A percentile compares a stretch with the other conserved stretches of the same genome.
phyloP scores from a whole-genome alignment of 2,329 filamentous ascomycete genomes.

The Alternaria brassicicola region DNA sequence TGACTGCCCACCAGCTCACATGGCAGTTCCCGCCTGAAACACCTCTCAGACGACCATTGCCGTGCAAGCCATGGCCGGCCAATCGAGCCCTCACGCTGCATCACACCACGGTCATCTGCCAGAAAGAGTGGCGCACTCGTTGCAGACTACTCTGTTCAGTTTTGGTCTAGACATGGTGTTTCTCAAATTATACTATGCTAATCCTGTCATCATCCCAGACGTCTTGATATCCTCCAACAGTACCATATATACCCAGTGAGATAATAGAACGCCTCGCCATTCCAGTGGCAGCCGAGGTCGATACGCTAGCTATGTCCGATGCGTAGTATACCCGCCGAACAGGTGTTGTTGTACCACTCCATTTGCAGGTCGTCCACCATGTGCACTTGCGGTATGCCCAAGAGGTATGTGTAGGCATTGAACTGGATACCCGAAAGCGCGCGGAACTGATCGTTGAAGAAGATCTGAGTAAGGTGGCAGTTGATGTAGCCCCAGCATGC shows the following conservation, averaged over 20 bases:
- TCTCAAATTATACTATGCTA: conserved; percentile 15
- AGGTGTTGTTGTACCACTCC: conserved; percentile 59
- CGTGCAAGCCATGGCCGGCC: background rate
- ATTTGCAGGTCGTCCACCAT: conserved; percentile 58
- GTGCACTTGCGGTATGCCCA: conserved; percentile 49
- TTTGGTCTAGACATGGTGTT: conserved; percentile 9
- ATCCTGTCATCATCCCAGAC: background rate
- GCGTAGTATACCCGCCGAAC: conserved; percentile 52
- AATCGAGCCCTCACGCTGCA: conserved; percentile 13
- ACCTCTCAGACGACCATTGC: conserved; percentile 5
- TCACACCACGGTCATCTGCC: conserved; percentile 24
- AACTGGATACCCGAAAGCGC: conserved; percentile 57
- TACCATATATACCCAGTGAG: background rate
- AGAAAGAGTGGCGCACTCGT: background rate
- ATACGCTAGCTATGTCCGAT: conserved; percentile 37
- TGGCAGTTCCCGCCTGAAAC: conserved; percentile 13
- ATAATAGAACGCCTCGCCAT: background rate
- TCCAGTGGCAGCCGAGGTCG: conserved; percentile 19
- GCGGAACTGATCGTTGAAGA: conserved; percentile 49
- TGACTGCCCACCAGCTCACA: conserved; percentile 9
- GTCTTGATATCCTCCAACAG: conserved; percentile 1
- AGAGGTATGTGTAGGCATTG: conserved; percentile 51
- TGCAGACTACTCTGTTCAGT: background rate
- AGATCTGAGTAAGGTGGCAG: conserved; percentile 53
- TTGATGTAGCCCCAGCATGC: conserved; percentile 50